These are phyloP conservation scores for Herpetomonas tarakana DNA, from an alignment of 208 protist genomes.

Conservation along the genomic window DNA sequence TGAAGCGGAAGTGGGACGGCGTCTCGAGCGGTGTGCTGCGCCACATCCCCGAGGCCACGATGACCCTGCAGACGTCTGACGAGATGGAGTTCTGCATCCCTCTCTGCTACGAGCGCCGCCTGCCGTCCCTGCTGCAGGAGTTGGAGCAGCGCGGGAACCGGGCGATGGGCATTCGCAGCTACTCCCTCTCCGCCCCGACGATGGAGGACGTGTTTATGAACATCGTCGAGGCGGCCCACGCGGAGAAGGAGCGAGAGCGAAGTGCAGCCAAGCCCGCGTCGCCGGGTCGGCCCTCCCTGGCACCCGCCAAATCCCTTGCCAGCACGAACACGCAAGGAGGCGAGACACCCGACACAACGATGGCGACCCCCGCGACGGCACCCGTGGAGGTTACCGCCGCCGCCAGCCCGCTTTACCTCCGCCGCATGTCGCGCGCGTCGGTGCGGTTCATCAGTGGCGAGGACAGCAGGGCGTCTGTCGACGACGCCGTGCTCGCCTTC, in stretches of 20 bases:
- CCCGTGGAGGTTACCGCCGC: too few relatives aligned
- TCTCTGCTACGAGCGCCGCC: conserved; percentile 8
- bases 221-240: conserved; percentile 23
- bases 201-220: conserved; percentile 80
- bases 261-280: neutral
- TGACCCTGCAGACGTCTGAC: conserved; percentile 14
- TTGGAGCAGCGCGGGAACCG: conserved; percentile 30
- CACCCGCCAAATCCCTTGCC: neutral
- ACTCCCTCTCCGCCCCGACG: conserved; percentile 55
- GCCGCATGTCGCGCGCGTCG: conserved; percentile 21
- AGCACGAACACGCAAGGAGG: neutral
- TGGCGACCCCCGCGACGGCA: neutral
- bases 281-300: too few relatives aligned
- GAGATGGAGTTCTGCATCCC: conserved; percentile 55
- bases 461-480: conserved; percentile 1
- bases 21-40: conserved; percentile 20
- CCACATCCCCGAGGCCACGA: conserved; percentile 18
- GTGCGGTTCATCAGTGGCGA: conserved; percentile 15
- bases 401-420: conserved; percentile 5
- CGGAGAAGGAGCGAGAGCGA: neutral
- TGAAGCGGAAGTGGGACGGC: conserved; percentile 19
- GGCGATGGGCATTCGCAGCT: conserved; percentile 34
- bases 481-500: neutral
- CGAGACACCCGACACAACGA: neutral
- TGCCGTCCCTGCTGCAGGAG: conserved; percentile 32